These are phyloP conservation scores for Chrysanthemum makinoi DNA, from an alignment of 129 eudicot genomes.

Conservation along the genomic window DNA sequence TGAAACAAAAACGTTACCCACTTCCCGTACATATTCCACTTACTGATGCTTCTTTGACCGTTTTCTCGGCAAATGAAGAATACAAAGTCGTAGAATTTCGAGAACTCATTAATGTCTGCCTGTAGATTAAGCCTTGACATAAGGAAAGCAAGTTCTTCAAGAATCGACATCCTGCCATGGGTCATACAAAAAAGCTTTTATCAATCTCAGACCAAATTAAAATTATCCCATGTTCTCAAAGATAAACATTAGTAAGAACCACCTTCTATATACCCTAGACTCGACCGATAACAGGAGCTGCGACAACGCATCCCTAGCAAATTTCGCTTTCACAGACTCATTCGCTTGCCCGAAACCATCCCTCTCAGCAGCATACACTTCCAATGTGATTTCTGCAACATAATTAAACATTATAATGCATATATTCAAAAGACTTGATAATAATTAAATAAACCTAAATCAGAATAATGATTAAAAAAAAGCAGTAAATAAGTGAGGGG, in stretches of 20 bases:
- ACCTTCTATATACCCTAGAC: slow-evolving; percentile 48
- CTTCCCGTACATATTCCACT: slow-evolving; percentile 17
- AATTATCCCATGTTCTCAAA: slow-evolving; percentile 12
- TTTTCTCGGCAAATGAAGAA: slow-evolving; percentile 82
- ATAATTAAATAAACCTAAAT: neutral
- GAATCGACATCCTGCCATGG: slow-evolving; percentile 52
- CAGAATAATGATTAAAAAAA: neutral
- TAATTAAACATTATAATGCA: neutral
- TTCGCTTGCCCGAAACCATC: slow-evolving; percentile 35
- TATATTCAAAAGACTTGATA: too few relatives aligned
- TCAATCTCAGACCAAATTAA: slow-evolving; percentile 8
- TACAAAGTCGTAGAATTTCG: slow-evolving; percentile 81
- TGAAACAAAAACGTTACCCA: neutral
- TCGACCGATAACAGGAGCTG: slow-evolving; percentile 44
- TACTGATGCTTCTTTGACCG: slow-evolving; percentile 84
- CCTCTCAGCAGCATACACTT: slow-evolving; percentile 29
- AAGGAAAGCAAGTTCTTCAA: slow-evolving; percentile 64
- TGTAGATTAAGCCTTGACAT: slow-evolving; percentile 51
- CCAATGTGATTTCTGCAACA: slow-evolving; percentile 43
- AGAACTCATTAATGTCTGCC: slow-evolving; percentile 70
- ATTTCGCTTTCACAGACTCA: slow-evolving; percentile 38
- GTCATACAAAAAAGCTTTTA: slow-evolving; percentile 4
- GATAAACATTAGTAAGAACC: neutral
- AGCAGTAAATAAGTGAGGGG: neutral
- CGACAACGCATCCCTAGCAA: slow-evolving; percentile 52